These are phyloP conservation scores for Penicillium expansum DNA, from an alignment of 2,329 filamentous ascomycete species.

Conservation along the genomic window DNA sequence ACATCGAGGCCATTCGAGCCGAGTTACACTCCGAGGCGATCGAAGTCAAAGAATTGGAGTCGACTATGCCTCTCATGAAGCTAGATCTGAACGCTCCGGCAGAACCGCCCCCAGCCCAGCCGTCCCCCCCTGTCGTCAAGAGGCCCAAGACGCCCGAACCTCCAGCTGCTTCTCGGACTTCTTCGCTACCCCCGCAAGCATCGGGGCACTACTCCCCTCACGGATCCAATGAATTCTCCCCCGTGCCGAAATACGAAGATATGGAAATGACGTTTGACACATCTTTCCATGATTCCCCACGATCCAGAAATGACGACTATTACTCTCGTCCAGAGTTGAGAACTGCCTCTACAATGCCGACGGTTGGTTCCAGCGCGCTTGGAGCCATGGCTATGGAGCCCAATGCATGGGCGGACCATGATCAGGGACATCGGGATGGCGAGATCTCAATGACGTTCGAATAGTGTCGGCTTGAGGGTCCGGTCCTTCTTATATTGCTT, in stretches of 20 bases:
- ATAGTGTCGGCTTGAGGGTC: slow-evolving; percentile 38
- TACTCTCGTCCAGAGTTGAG: slow-evolving; percentile 29
- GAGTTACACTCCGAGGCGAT: slow-evolving; percentile 72
- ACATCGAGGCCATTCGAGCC: slow-evolving; percentile 88
- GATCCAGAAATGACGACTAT: slow-evolving; percentile 12
- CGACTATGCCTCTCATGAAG: slow-evolving; percentile 86
- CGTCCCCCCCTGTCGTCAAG: slow-evolving; percentile 32
- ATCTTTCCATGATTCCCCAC: slow-evolving; percentile 49
- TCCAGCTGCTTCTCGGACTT: slow-evolving; percentile 23
- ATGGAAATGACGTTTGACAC: slow-evolving; percentile 72
- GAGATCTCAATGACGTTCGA: slow-evolving; percentile 83
- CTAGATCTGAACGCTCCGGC: slow-evolving; percentile 54
- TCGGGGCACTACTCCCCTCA: slow-evolving; percentile 11
- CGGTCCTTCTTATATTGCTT: not conserved
- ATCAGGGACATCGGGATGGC: slow-evolving; percentile 65
- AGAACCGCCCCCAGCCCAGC: slow-evolving; percentile 15
- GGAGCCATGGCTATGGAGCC: slow-evolving; percentile 39
- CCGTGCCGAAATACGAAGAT: slow-evolving; percentile 30
- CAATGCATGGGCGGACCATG: slow-evolving; percentile 71
- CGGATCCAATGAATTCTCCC: slow-evolving; percentile 12
- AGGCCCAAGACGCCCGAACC: slow-evolving; percentile 38
- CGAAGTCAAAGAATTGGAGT: slow-evolving; percentile 76
- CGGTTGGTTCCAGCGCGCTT: slow-evolving; percentile 25
- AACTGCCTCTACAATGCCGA: slow-evolving; percentile 34
- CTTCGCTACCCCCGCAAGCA: slow-evolving; percentile 17